Conservation (phyloP, 345 rosid genomes). For the Acer negundo region DNA sequence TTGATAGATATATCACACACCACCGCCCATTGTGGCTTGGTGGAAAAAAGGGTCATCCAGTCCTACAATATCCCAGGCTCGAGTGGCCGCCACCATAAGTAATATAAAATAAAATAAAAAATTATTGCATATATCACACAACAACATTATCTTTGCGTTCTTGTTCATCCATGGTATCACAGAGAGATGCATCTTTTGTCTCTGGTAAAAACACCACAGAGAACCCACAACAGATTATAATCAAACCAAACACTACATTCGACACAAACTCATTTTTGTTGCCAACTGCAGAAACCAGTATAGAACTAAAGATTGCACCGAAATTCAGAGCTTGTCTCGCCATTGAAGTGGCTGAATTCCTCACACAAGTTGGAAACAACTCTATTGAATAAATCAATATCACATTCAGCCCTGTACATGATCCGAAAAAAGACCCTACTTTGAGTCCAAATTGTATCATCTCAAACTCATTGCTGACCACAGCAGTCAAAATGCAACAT, state of each 20-base stretch:
- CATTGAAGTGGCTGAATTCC: conserved; percentile 49
- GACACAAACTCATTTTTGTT: background rate
- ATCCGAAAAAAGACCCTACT: conserved; percentile 51
- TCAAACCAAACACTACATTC: conserved; percentile 23
- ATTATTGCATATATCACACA: background rate
- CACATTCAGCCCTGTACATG: conserved; percentile 40
- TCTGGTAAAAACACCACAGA: conserved; percentile 22
- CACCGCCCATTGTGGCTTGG: too few species aligned
- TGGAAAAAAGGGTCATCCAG: too few species aligned
- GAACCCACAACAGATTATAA: conserved; percentile 23
- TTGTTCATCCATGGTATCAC: conserved; percentile 35
- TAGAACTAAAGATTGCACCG: conserved; percentile 25
- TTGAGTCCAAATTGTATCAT: conserved; percentile 39
- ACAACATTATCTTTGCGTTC: conserved; percentile 14
- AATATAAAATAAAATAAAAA: too few species aligned
- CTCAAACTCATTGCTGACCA: conserved; percentile 10
- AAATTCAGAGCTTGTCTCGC: conserved; percentile 39
- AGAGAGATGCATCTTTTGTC: conserved; percentile 15
- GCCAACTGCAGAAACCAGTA: conserved; percentile 18
- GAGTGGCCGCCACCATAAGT: too few species aligned
- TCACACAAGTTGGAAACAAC: conserved; percentile 54
- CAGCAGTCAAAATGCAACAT: conserved; percentile 33
- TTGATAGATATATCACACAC: too few species aligned
- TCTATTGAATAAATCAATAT: conserved; percentile 45
- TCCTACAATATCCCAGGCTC: too few species aligned